These are phyloP conservation scores for Solanum ossicruentum DNA, from an alignment of 257 asterid genomes.

Conservation along the genomic window DNA sequence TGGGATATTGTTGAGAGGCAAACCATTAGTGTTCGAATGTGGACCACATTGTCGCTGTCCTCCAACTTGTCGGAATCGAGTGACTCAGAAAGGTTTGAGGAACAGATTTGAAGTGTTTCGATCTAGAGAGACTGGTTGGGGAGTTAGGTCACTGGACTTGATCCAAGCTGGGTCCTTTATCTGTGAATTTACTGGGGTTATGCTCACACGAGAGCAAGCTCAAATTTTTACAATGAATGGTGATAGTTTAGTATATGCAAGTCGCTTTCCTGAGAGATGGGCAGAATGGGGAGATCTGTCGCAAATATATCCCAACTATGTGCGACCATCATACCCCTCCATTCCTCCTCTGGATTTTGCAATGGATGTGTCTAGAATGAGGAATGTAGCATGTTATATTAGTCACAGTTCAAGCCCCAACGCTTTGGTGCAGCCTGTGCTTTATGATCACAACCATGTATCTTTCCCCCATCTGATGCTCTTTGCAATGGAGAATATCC, in stretches of 20 bases:
- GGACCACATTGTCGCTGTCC: conserved; percentile 75
- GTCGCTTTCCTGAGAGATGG: conserved; percentile 71
- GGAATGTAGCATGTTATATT: conserved; percentile 78
- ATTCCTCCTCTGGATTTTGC: conserved; percentile 78
- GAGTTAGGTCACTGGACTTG: conserved; percentile 78
- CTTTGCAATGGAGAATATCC: conserved; percentile 81
- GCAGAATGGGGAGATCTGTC: conserved; percentile 80
- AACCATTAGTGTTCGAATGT: conserved; percentile 73
- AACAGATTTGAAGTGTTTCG: conserved; percentile 74
- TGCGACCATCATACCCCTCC: conserved; percentile 44
- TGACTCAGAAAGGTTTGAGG: conserved; percentile 64
- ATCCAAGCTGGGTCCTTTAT: conserved; percentile 87
- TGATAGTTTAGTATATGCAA: conserved; percentile 61
- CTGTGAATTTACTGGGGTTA: conserved; percentile 82
- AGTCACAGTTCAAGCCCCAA: conserved; percentile 78
- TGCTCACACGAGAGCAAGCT: conserved; percentile 72
- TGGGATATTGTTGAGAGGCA: conserved; percentile 71
- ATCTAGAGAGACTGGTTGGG: conserved; percentile 91
- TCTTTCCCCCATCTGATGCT: conserved; percentile 86
- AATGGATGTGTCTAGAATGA: conserved; percentile 76
- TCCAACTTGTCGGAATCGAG: conserved; percentile 61
- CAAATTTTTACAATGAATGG: conserved; percentile 75
- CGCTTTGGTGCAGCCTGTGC: conserved; percentile 66
- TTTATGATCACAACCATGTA: conserved; percentile 60
- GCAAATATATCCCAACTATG: conserved; percentile 41